Conservation (phyloP, 1,284 basidiomycete species). For the Wolfiporia cocos region DNA sequence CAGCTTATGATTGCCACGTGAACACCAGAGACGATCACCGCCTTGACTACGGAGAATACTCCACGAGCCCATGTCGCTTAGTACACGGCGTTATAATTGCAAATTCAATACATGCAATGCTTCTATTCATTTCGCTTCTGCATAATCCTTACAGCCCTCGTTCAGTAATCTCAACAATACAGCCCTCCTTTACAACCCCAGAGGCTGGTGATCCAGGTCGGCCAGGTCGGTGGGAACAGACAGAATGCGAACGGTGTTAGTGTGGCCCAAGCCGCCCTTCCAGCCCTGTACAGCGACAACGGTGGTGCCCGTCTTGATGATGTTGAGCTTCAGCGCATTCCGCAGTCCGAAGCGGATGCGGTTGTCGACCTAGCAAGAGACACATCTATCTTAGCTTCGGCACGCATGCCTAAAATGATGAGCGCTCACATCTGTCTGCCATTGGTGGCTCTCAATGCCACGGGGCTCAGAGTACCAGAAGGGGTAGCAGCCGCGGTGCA, state of each 20-base stretch:
- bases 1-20: slow-evolving; percentile 9
- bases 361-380: slow-evolving; percentile 66
- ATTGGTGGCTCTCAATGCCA: slow-evolving; percentile 83
- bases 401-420: slow-evolving; percentile 10
- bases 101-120: too few relatives aligned
- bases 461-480: slow-evolving; percentile 95
- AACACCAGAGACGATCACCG: background rate
- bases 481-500: slow-evolving; percentile 96
- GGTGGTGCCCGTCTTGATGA: slow-evolving; percentile 88
- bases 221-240: slow-evolving; percentile 82
- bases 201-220: slow-evolving; percentile 75
- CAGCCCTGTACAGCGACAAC: slow-evolving; percentile 97
- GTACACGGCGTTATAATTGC: too few relatives aligned
- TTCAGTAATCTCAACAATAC: too few relatives aligned
- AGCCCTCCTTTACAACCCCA: slow-evolving; percentile 32
- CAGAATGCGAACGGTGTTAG: slow-evolving; percentile 76
- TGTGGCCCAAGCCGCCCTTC: slow-evolving; percentile 96
- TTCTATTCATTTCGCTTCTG: too few relatives aligned
- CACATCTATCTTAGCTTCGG: slow-evolving; percentile 16
- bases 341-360: slow-evolving; percentile 88
- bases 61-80: background rate
- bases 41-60: background rate
- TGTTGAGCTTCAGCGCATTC: slow-evolving; percentile 81
- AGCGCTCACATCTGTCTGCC: slow-evolving; percentile 94
- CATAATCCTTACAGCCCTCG: too few relatives aligned